Percentiles rank a stretch among this genome's conserved stretches.
Evolutionary conservation across 2,329 filamentous ascomycete species (phyloP).

Genomic region (Cladophialophora psammophila): DNA sequence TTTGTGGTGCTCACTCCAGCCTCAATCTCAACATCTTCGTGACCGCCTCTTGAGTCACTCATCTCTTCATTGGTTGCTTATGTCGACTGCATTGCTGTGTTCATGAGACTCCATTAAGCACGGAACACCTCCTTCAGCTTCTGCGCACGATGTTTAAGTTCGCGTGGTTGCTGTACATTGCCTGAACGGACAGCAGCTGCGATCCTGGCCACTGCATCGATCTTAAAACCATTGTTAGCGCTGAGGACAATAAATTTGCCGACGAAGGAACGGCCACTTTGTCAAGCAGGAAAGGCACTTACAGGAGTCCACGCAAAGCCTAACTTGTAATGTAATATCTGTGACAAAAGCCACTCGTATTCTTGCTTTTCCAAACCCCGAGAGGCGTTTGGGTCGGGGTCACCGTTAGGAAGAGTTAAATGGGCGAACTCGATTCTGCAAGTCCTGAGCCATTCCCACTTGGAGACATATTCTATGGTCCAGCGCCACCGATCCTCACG

Average conservation of each 20-base stretch:
- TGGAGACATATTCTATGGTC: constrained; percentile 4
- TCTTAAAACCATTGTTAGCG: not conserved
- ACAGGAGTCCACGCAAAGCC: constrained; percentile 7
- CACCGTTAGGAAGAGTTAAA: not conserved
- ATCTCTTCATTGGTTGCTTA: not conserved
- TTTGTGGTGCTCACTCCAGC: not conserved
- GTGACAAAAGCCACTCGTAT: constrained; percentile 13
- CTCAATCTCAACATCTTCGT: not conserved
- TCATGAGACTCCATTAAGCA: not conserved
- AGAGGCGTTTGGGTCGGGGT: constrained; percentile 12
- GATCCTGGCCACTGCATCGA: constrained; percentile 6
- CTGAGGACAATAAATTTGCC: not conserved
- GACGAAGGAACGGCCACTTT: not conserved
- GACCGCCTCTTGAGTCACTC: not conserved
- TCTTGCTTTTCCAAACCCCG: constrained; percentile 8
- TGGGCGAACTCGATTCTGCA: constrained; percentile 14
- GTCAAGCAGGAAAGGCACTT: not conserved
- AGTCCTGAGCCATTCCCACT: constrained; percentile 11
- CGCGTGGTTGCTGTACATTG: constrained; percentile 5
- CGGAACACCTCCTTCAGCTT: not conserved
- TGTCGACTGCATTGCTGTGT: not conserved
- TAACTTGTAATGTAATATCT: constrained; percentile 16
- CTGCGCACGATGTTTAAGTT: not conserved
- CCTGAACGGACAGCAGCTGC: not conserved
- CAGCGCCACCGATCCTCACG: constrained; percentile 12